Percentiles rank a stretch among this genome's conserved stretches.
These are phyloP conservation scores for Xylariaceae sp. DNA, from an alignment of 2,329 filamentous ascomycete species.

Conservation along the genomic window DNA sequence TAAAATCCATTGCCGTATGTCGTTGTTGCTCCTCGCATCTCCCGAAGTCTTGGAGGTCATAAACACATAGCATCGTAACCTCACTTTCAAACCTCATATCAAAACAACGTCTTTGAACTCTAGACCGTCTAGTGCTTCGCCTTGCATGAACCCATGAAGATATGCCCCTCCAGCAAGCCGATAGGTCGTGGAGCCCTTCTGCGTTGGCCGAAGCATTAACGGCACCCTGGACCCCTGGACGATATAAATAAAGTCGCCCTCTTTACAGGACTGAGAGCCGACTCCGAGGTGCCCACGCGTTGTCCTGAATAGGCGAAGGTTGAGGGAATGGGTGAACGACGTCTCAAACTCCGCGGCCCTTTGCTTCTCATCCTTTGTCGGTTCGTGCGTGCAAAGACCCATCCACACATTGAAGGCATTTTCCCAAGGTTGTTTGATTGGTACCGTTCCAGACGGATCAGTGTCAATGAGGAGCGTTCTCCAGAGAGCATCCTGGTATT, in stretches of 20 bases:
- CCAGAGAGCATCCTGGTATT: conserved; percentile 26
- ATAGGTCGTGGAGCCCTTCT: conserved; percentile 1
- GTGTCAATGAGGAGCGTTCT: conserved; percentile 25
- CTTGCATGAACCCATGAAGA: conserved; percentile 29
- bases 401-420: conserved; percentile 25
- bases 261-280: conserved; percentile 21
- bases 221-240: conserved; percentile 26
- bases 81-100: conserved; percentile 2
- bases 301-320: conserved; percentile 25
- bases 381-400: conserved; percentile 5
- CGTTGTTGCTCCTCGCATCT: too few relatives aligned
- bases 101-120: conserved; percentile 16
- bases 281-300: conserved; percentile 21
- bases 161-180: conserved; percentile 27
- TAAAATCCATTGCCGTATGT: too few relatives aligned
- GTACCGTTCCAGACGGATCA: conserved; percentile 12
- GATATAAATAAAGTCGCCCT: conserved; percentile 25
- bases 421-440: conserved; percentile 20
- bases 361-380: conserved; percentile 8
- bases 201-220: conserved; percentile 16
- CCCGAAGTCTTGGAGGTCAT: neutral
- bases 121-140: conserved; percentile 16
- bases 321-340: conserved; percentile 26
- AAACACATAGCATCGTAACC: neutral
- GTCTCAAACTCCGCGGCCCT: conserved; percentile 21